Evolutionary conservation across 2,329 filamentous ascomycete species (phyloP).

Genomic region (Bipolaris sorokiniana): DNA sequence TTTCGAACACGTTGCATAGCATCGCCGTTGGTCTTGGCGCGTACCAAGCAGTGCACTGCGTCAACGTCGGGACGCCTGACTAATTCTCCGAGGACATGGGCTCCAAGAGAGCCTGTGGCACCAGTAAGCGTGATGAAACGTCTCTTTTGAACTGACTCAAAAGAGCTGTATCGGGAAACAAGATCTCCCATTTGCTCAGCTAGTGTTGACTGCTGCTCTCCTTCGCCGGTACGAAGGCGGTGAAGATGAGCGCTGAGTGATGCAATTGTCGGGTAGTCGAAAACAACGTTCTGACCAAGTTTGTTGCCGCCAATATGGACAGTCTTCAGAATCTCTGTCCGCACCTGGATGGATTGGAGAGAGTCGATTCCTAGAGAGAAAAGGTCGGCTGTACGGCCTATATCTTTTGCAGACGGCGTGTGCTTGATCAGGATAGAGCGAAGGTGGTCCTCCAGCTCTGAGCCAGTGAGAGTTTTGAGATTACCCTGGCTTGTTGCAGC

Average conservation of each 20-base stretch:
- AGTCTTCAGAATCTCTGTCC: constrained; percentile 58
- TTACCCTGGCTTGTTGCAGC: constrained; percentile 16
- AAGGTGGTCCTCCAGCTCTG: constrained; percentile 22
- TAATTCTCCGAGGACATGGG: constrained; percentile 59
- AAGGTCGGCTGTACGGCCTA: constrained; percentile 58
- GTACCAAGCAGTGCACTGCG: constrained; percentile 60
- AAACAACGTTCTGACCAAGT: constrained; percentile 64
- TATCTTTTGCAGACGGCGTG: constrained; percentile 16
- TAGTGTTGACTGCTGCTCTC: constrained; percentile 41
- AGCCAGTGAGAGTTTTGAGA: not conserved
- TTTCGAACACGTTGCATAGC: constrained; percentile 44
- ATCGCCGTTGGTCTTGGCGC: constrained; percentile 50
- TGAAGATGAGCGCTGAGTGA: constrained; percentile 55
- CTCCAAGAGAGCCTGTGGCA: constrained; percentile 69
- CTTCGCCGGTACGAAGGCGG: constrained; percentile 50
- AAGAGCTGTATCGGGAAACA: constrained; percentile 53
- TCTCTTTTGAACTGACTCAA: constrained; percentile 29
- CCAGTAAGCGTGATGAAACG: constrained; percentile 61
- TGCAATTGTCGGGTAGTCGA: constrained; percentile 60
- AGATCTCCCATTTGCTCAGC: constrained; percentile 55
- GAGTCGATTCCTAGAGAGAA: constrained; percentile 65
- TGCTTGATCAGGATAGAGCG: constrained; percentile 20
- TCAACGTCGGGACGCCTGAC: constrained; percentile 35
- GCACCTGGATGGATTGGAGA: constrained; percentile 63
- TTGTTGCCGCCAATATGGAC: constrained; percentile 55